phyloP scores from a whole-genome alignment of 768 basidiomycete genomes.

The Hemileccinum impolitum region DNA sequence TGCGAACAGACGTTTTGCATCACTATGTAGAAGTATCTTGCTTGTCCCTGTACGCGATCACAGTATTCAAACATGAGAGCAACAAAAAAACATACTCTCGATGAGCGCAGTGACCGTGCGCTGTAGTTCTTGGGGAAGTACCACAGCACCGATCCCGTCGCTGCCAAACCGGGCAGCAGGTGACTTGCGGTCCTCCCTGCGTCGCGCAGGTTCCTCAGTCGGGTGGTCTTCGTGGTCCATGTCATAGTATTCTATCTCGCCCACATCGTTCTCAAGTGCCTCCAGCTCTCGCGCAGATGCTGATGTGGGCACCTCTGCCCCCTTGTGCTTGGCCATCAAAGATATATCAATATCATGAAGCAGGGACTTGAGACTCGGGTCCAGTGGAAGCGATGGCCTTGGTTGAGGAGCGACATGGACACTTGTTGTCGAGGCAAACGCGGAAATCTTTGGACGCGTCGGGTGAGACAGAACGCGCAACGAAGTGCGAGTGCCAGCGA shows the following conservation, averaged over 20 bases:
- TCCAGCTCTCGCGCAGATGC: conserved; percentile 52
- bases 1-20: conserved; percentile 69
- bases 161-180: conserved; percentile 83
- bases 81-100: conserved; percentile 42
- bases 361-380: conserved; percentile 60
- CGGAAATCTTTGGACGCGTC: conserved; percentile 19
- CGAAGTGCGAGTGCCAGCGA: conserved; percentile 22
- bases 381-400: conserved; percentile 62
- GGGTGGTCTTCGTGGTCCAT: conserved; percentile 32
- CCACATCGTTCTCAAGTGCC: conserved; percentile 37
- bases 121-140: conserved; percentile 71
- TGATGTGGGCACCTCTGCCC: conserved; percentile 20
- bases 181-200: conserved; percentile 54
- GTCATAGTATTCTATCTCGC: conserved; percentile 32
- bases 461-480: conserved; percentile 23
- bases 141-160: conserved; percentile 63
- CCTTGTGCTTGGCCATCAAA: conserved; percentile 36
- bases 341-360: conserved; percentile 69
- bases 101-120: conserved; percentile 65
- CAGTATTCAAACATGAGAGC: conserved; percentile 6
- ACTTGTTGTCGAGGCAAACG: conserved; percentile 33
- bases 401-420: conserved; percentile 36
- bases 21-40: conserved; percentile 61
- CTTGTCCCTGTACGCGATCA: conserved; percentile 48
- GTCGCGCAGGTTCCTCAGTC: conserved; percentile 23